These are phyloP conservation scores for Penium margaritaceum DNA, from an alignment of 139 green algal genomes.

Conservation along the genomic window DNA sequence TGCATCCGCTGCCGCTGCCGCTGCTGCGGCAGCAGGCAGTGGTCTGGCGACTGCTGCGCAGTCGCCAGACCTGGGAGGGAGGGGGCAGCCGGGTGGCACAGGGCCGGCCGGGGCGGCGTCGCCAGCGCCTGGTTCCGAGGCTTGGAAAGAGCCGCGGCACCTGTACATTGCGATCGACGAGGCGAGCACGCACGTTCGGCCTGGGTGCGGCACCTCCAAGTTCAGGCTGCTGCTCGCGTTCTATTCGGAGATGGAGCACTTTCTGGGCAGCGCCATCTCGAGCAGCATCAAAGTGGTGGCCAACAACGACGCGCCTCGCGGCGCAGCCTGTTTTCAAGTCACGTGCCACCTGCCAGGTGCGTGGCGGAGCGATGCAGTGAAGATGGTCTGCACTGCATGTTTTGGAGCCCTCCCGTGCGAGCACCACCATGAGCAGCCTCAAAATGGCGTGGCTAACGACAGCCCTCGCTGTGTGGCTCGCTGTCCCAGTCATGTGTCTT, in stretches of 20 bases:
- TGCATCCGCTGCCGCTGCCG: background rate
- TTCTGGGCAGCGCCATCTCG: slow-evolving; percentile 50
- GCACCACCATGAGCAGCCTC: too few relatives aligned
- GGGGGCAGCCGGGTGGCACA: too few relatives aligned
- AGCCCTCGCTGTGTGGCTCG: too few relatives aligned
- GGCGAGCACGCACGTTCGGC: slow-evolving; percentile 58
- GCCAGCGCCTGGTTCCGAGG: slow-evolving; percentile 4
- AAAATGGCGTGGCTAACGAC: too few relatives aligned
- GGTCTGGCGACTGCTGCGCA: too few relatives aligned
- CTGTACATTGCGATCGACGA: slow-evolving; percentile 65
- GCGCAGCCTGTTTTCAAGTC: slow-evolving; percentile 47
- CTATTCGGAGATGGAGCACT: slow-evolving; percentile 13
- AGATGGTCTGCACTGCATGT: too few relatives aligned
- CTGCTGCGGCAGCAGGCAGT: too few relatives aligned
- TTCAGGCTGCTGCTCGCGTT: slow-evolving; percentile 31
- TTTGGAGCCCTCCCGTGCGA: too few relatives aligned
- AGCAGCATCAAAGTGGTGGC: slow-evolving; percentile 55
- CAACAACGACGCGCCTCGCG: slow-evolving; percentile 64
- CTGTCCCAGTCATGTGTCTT: too few relatives aligned
- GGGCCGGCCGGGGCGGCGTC: too few relatives aligned
- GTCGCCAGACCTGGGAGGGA: too few relatives aligned
- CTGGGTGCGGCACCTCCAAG: slow-evolving; percentile 3
- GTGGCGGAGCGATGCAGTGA: too few relatives aligned
- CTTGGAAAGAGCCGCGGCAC: slow-evolving; percentile 53
- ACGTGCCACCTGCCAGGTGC: slow-evolving; percentile 7